These are phyloP conservation scores for Gnaphalium uliginosum DNA, from an alignment of 129 eudicot species.

Conservation along the genomic window DNA sequence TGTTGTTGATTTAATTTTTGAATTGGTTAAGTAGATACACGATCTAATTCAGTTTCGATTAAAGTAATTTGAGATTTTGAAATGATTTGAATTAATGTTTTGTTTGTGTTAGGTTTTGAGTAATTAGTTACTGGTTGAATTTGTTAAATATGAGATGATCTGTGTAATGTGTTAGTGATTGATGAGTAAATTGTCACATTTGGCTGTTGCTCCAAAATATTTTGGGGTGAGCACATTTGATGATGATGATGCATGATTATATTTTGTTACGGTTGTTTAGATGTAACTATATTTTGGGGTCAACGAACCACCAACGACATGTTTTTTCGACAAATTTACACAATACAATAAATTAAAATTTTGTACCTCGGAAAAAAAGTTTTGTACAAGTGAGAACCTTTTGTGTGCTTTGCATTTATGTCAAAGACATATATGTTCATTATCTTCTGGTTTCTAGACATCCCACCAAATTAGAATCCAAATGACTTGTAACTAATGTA, in stretches of 20 bases:
- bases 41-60: slow-evolving; percentile 23
- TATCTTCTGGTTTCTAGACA: neutral
- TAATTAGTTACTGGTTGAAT: slow-evolving; percentile 1
- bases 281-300: too few relatives aligned
- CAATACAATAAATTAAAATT: neutral
- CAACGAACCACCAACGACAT: too few relatives aligned
- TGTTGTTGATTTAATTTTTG: slow-evolving; percentile 6
- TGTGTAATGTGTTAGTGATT: neutral
- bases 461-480: neutral
- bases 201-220: neutral
- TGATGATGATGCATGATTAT: neutral
- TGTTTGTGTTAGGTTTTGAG: neutral
- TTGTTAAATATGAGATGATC: neutral
- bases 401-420: too few relatives aligned
- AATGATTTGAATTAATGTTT: neutral
- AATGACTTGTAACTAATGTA: neutral
- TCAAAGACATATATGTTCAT: too few relatives aligned
- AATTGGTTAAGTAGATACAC: neutral
- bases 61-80: slow-evolving; percentile 5
- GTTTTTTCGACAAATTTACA: neutral
- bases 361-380: too few relatives aligned
- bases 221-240: neutral
- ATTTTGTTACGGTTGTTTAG: neutral
- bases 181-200: slow-evolving; percentile 2
- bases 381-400: too few relatives aligned